These are phyloP conservation scores for Pelagophyceae sp. DNA, from an alignment of 352 stramenopile species.

Conservation along the genomic window DNA sequence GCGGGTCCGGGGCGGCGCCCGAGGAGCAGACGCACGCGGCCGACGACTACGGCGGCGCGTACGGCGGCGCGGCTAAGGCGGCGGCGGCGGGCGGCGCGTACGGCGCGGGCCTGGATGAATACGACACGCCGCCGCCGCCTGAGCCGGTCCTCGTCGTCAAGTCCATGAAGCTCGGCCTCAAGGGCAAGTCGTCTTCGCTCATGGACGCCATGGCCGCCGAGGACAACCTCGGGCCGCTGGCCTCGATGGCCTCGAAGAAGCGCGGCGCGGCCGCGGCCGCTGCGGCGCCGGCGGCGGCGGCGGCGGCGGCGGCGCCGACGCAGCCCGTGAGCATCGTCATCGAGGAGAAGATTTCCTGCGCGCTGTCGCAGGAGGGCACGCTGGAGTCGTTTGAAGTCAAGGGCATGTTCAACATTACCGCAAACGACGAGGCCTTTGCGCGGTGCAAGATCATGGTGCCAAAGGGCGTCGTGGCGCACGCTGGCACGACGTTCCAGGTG, in stretches of 20 bases:
- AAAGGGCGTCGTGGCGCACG: constrained; percentile 36
- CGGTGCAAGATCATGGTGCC: constrained; percentile 55
- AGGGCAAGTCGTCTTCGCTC: constrained; percentile 57
- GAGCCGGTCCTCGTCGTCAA: constrained; percentile 20
- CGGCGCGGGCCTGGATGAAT: constrained; percentile 22
- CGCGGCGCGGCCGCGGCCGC: too few relatives aligned
- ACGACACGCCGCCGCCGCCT: constrained; percentile 21
- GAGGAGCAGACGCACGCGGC: not conserved
- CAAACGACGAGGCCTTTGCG: constrained; percentile 58
- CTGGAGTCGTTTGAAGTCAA: constrained; percentile 67
- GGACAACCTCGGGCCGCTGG: constrained; percentile 54
- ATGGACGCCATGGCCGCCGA: constrained; percentile 62
- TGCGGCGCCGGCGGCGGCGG: constrained; percentile 28
- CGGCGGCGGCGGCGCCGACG: constrained; percentile 38
- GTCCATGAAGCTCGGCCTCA: constrained; percentile 64
- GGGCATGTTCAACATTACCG: constrained; percentile 69
- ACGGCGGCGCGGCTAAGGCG: constrained; percentile 24
- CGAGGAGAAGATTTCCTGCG: constrained; percentile 60
- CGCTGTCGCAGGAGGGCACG: constrained; percentile 62
- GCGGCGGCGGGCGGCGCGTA: not conserved
- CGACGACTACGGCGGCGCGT: not conserved
- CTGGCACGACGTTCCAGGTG: constrained; percentile 62
- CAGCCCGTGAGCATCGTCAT: constrained; percentile 54
- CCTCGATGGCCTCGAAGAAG: constrained; percentile 27
- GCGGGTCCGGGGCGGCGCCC: not conserved